Base-by-base conservation (phyloP, 2,329 filamentous ascomycete genomes). In the Chaetomium strumarium region DNA sequence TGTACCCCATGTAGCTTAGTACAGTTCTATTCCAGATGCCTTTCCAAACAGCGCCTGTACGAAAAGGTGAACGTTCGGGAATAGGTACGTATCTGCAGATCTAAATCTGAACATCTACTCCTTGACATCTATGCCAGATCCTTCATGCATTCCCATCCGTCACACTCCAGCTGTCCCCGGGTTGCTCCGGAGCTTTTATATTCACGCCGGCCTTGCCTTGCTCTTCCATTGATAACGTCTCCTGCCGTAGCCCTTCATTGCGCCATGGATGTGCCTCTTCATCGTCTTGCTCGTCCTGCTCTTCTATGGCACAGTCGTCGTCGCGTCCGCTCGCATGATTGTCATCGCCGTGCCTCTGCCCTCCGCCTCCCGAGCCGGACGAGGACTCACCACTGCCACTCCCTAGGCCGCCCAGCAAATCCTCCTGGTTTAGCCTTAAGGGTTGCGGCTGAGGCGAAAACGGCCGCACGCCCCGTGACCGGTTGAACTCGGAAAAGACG, bases 361-460 rank as follows among this genome's bases (percentile, higher is more conserved):
- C 46, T 10, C 12, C 41, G 39, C 40, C 19, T 36, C 39, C 31
- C 13, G 37, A 24, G 2, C 12, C 29, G 9, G 52, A 51, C 16
- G 49, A 44, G 14, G 42, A 37, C 12, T 37, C 42, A 19, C 16
- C 43, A 3, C 55, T 49, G 34, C 14, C 40, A 29, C 55, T 20
- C 39, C 55, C 59, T 14, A 58, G 24, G 12, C 59, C 49, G 60
- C 58, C 54, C 57, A 68, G 49, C 49, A 68, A 56, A 12, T 66
- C 63, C n/a, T 67, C 64, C 10, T 66, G 64, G 52, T 66, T 66
- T 11, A 70, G 59, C 10, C 58, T 54, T 31, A 69, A 24, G 19
- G 60, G 61, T 40, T 63, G 58, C 20, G 67, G 80, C 61, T 80
- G 78, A 2, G 82, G 82, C 14, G 79, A 82, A 60, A 85, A 85